Evolutionary conservation across 2,329 filamentous ascomycete genomes (phyloP), one percentile per base, ranked within the genome.

Genomic region (Endocalyx cinctus): DNA sequence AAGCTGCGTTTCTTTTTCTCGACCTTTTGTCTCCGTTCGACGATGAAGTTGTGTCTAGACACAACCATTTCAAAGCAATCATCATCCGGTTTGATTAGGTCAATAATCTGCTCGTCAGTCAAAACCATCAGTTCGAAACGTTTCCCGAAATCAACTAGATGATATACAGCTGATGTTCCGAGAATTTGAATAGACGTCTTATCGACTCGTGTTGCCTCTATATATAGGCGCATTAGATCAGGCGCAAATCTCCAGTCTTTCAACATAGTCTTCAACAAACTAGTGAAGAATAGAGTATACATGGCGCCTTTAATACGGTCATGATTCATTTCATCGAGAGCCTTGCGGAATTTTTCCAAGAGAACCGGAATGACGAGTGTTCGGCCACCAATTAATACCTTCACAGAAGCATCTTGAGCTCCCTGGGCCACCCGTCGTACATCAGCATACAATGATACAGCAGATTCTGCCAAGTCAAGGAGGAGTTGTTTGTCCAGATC

Each of bases 191-290:
- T 90, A 1, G 90, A 96, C 5, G 87, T 80, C 57, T 95, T 95
- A 61, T 98, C 92, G 12, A 94, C 88, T 22, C 82, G 82, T 13
- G 85, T 89, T 3, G 92, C 87, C 50, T 85, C 79, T 43, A 98
- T 92, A 62, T 94, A 98, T 7, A 92, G 71, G 33, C 82, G 81
- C 66, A 98, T 86, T 30, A 96, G 67, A n/a, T 83, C 77, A 1
- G 94, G 92, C 0, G 92, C 87, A 59, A 89, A 96, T 25, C 89
- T 83, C 94, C 94, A 98, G 57, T 98, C 89, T 34, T 85, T 82
- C 29, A 87, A 78, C 28, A 94, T 76, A 0, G 90, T 94, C 63
- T 89, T 94, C 5, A 88, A 75, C 22, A 98, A 67, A 40, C 86
- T 94, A 10, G 90, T 89, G 50, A 90, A 94, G 13, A 97, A 67